Evolutionary conservation across 108 stramenopile species (phyloP), one percentile per base, ranked within the genome.

Genomic region (Mediolabrus comicus): DNA sequence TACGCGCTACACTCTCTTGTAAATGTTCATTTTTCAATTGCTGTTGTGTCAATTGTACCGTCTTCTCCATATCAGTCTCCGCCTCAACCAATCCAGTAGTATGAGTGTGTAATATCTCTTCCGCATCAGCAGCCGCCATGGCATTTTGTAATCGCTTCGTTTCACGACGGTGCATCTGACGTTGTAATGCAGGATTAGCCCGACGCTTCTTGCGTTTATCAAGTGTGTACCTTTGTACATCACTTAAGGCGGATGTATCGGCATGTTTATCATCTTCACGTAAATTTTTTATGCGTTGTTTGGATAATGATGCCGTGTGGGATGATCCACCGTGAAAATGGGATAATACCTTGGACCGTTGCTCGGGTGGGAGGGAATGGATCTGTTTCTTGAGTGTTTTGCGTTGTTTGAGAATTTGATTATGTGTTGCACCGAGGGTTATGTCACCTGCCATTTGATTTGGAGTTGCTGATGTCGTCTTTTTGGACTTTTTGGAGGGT

Each of bases 61-160:
- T 92, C 13, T 71, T 62, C 72, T 95, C 94, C 89, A 95, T 90
- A 34, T 91, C 90, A 38, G 70, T 65, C 63, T 95, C 91, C 0
- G 80, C 59, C 62, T 92, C 87, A 30, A 95, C 31, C 52, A 86
- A 77, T 25, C 94, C 94, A 13, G 81, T 43, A n/a, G 60, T 32
- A 57, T 87, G 65, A 14, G 90, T 86, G 31, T 88, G 74, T 30
- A 95, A 60, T 63, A 95, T 83, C 12, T 83, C 81, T 55, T 87
- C 73, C 1, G 89, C 90, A 71, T 92, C 87, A 7, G 84, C 79
- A 1, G 93, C 87, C 10, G 79, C 79, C n/a, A 92, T 76, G 25
- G 88, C 90, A 41, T 91, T 87, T 59, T 88, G 77, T 12, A 86
- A 69, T n/a, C 90, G 85, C 59, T 88, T 75, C 60, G 72, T 74